phyloP scores from a whole-genome alignment of 345 rosid species.

The Hevea brasiliensis region DNA sequence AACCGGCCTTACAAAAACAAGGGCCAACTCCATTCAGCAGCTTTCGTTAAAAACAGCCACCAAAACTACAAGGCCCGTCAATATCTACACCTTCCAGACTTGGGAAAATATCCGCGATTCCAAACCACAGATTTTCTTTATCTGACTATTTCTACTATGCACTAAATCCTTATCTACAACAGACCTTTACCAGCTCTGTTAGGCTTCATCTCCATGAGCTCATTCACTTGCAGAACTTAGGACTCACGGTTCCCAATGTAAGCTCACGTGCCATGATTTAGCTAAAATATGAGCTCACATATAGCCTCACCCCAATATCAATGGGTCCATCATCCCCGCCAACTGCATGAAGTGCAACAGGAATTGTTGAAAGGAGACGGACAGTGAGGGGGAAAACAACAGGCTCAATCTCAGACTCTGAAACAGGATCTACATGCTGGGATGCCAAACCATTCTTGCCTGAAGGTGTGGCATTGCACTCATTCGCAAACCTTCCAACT shows the following conservation, averaged over 20 bases:
- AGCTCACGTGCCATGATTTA: slow-evolving; percentile 15
- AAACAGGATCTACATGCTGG: slow-evolving; percentile 11
- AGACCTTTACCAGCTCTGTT: slow-evolving; percentile 21
- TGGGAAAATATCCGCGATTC: not conserved
- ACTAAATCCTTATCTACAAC: slow-evolving; percentile 35
- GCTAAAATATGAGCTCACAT: slow-evolving; percentile 64
- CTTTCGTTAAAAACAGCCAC: slow-evolving; percentile 52
- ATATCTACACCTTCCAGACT: slow-evolving; percentile 36
- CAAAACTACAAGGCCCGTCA: slow-evolving; percentile 15
- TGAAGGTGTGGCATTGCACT: slow-evolving; percentile 4
- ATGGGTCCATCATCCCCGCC: slow-evolving; percentile 83
- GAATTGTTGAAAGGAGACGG: slow-evolving; percentile 64
- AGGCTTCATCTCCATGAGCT: slow-evolving; percentile 21
- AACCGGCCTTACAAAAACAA: slow-evolving; percentile 46
- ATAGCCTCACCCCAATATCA: slow-evolving; percentile 71
- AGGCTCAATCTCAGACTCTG: slow-evolving; percentile 41
- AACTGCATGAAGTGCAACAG: slow-evolving; percentile 72
- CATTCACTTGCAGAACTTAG: slow-evolving; percentile 18
- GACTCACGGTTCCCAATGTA: slow-evolving; percentile 12
- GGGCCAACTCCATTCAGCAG: slow-evolving; percentile 44
- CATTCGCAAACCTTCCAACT: slow-evolving; percentile 4
- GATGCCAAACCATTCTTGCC: slow-evolving; percentile 2
- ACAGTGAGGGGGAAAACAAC: slow-evolving; percentile 68
- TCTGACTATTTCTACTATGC: slow-evolving; percentile 32
- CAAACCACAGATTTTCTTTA: slow-evolving; percentile 10